Conservation (phyloP, 106 monocot genomes). For the Dioscorea zingiberensis region DNA sequence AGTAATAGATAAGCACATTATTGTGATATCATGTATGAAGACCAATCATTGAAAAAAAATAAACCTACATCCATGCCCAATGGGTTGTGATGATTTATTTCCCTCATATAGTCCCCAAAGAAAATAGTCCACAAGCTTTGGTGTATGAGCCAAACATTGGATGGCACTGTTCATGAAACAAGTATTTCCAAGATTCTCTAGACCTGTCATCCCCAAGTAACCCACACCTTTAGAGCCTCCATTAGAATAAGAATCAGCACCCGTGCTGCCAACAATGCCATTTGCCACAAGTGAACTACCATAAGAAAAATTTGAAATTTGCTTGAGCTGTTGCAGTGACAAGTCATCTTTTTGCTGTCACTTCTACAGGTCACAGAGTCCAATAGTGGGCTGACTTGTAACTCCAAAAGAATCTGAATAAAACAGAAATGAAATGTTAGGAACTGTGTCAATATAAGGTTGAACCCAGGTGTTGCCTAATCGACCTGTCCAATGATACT, state of each 20-base stretch:
- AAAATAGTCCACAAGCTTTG: constrained; percentile 45
- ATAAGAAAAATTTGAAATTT: constrained; percentile 18
- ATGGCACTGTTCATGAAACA: constrained; percentile 90
- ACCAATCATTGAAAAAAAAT: constrained; percentile 9
- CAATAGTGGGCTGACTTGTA: constrained; percentile 41
- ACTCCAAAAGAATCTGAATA: constrained; percentile 32
- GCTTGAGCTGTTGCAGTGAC: constrained; percentile 20
- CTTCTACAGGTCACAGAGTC: constrained; percentile 32
- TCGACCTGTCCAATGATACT: too few relatives aligned
- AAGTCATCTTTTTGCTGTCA: constrained; percentile 48
- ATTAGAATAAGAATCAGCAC: constrained; percentile 19
- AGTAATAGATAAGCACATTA: too few relatives aligned
- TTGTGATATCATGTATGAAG: too few relatives aligned
- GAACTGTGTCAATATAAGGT: too few relatives aligned
- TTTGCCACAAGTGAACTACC: constrained; percentile 31
- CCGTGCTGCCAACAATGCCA: constrained; percentile 26
- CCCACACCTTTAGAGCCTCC: constrained; percentile 22
- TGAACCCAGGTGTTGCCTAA: too few relatives aligned
- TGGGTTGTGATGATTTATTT: constrained; percentile 48
- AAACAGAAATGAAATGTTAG: constrained; percentile 3
- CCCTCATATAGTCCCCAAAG: constrained; percentile 39
- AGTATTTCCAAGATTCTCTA: constrained; percentile 84
- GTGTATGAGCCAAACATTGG: constrained; percentile 66
- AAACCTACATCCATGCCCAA: constrained; percentile 48
- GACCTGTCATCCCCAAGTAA: constrained; percentile 47